Base-by-base conservation (phyloP, 208 protist species). In the Angomonas ambiguus region DNA sequence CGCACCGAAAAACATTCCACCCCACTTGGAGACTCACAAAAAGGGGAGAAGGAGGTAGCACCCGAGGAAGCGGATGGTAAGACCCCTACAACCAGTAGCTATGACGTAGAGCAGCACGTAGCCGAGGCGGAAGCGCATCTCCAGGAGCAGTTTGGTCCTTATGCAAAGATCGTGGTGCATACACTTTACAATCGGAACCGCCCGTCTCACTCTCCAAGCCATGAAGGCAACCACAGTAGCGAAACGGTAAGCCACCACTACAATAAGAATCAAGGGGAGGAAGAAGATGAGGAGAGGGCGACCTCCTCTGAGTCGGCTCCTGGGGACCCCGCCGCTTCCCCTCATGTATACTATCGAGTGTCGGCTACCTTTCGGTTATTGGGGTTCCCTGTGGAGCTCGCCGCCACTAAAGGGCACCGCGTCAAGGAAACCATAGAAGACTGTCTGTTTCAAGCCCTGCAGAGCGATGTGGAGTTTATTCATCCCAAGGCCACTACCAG, bases 351-450 rank as follows among this genome's bases (percentile, higher is more conserved):
- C 60, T 95, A 77, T 63, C 73, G 86, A 16, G 90, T 76, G n/a
- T 89, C 86, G 8, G 83, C 77, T 6, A 92, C 85, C 16, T 96
- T 92, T 62, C 77, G 80, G 10, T 65, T 90, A 71, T 76, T 96
- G 48, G 87, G 85, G 1, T 96, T 93, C 45, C 83, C 90, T 0
- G 79, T 96, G 1, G 87, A 96, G 72, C 71, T 95, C 25, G 90
- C 87, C 8, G 77, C 75, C 27, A 79, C 77, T 2, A 91, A 74
- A 38, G 83, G 90, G 0, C 33, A 22, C 5, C 35, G 74, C 24
- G 62, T 71, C 0, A 59, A 72, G 8, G 79, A 84, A 34, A 77
- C 78, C 13, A 76, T 95, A 31, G 76, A 84, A 33, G 34, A 70
- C 30, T 89, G 80, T 27, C 68, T 95, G 32, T 75, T 71, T 11